A percentile compares a stretch with the other conserved stretches of the same genome.
These are phyloP conservation scores for Lachancea waltii DNA, from an alignment of 805 yeast species.

Conservation along the genomic window DNA sequence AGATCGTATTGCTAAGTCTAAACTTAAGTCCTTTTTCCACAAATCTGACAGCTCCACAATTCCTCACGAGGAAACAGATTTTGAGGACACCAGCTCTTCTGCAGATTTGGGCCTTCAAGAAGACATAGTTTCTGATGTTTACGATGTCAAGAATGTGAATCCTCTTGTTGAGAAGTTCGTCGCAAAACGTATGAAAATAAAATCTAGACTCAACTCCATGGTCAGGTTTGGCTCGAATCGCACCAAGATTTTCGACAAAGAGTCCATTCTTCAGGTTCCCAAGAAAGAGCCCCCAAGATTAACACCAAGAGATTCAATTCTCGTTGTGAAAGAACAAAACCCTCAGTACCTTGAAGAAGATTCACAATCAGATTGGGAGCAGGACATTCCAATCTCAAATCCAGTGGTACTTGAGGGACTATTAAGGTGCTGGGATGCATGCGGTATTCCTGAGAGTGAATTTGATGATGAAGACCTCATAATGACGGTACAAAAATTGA, in stretches of 20 bases:
- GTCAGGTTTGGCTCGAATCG: slow-evolving; percentile 6
- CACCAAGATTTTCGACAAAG: slow-evolving; percentile 4
- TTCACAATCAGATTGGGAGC: slow-evolving; percentile 5
- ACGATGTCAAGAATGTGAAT: slow-evolving; percentile 4
- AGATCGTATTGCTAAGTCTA: slow-evolving; percentile 1
- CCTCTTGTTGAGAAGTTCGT: slow-evolving; percentile 7
- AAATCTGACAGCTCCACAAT: not conserved
- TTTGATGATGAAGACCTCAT: slow-evolving; percentile 6
- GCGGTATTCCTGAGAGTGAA: slow-evolving; percentile 6
- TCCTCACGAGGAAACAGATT: no score
- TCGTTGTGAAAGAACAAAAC: slow-evolving; percentile 5
- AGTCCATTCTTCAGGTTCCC: not conserved
- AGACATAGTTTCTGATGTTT: slow-evolving; percentile 2
- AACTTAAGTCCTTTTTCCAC: slow-evolving; percentile 3
- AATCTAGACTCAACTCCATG: not conserved
- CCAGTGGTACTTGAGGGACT: slow-evolving; percentile 7
- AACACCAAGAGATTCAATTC: not conserved
- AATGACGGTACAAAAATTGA: slow-evolving; percentile 8
- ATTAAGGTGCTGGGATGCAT: slow-evolving; percentile 7
- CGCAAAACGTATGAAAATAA: slow-evolving; percentile 1
- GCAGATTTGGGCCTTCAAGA: not conserved
- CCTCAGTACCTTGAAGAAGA: slow-evolving; percentile 2
- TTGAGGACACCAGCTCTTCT: no score
- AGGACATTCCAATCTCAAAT: slow-evolving; percentile 5
- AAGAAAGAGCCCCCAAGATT: not conserved